These are phyloP conservation scores for Ustilago tritici DNA, from an alignment of 1,284 basidiomycete species.

Conservation along the genomic window DNA sequence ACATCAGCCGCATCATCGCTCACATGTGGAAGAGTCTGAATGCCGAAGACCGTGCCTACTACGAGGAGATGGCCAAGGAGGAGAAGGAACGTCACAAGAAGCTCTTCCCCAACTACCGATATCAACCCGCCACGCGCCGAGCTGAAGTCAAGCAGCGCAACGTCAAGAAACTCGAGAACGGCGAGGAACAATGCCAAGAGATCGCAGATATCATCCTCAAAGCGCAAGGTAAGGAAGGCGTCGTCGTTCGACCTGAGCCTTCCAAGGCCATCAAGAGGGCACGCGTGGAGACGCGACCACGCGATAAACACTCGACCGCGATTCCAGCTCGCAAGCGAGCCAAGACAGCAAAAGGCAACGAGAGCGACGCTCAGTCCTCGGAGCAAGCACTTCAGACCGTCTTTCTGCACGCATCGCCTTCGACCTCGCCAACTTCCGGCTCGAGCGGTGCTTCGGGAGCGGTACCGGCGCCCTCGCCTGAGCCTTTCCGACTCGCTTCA, in stretches of 20 bases:
- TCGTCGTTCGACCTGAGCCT: constrained; percentile 25
- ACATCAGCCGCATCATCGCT: constrained; percentile 73
- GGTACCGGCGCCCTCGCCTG: constrained; percentile 10
- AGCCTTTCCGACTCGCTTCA: constrained; percentile 21
- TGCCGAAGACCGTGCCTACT: constrained; percentile 53
- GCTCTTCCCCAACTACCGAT: constrained; percentile 63
- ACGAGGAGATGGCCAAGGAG: constrained; percentile 54
- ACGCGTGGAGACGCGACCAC: constrained; percentile 25
- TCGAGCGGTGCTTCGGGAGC: not conserved
- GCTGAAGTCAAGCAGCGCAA: constrained; percentile 40
- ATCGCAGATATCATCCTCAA: constrained; percentile 63
- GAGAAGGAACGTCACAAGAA: constrained; percentile 61
- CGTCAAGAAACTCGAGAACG: constrained; percentile 55
- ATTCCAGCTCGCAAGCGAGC: constrained; percentile 14
- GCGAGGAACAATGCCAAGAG: constrained; percentile 59
- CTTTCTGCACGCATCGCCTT: constrained; percentile 34
- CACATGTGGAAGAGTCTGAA: constrained; percentile 66
- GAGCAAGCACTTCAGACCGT: constrained; percentile 33
- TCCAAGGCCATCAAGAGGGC: constrained; percentile 22
- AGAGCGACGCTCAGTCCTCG: not conserved
- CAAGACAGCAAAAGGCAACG: not conserved
- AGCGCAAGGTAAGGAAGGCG: constrained; percentile 54
- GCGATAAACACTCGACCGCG: not conserved
- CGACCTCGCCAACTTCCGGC: constrained; percentile 13
- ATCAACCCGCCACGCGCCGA: constrained; percentile 54